These are phyloP conservation scores for Blastocystis sp. DNA, from an alignment of 352 stramenopile species.

Conservation along the genomic window DNA sequence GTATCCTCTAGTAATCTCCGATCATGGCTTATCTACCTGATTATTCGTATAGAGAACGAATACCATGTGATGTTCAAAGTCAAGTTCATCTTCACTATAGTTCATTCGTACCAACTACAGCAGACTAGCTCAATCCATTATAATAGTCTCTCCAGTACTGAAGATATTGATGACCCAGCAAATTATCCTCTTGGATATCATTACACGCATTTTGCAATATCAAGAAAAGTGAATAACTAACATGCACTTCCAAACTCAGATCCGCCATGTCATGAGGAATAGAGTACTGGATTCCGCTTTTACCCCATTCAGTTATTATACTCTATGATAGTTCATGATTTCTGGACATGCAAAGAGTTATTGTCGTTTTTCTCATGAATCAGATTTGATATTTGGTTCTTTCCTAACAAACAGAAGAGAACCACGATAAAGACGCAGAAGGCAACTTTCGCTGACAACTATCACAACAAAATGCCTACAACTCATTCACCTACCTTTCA, in stretches of 20 bases:
- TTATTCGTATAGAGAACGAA: background rate
- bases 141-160: slow-evolving; percentile 6
- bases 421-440: too few relatives aligned
- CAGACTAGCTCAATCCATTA: too few relatives aligned
- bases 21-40: background rate
- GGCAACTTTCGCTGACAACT: background rate
- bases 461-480: background rate
- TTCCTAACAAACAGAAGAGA: too few relatives aligned
- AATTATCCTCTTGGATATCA: background rate
- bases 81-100: too few relatives aligned
- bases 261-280: background rate
- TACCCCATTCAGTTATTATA: too few relatives aligned
- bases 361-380: too few relatives aligned
- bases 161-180: background rate
- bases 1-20: background rate
- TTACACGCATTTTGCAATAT: background rate
- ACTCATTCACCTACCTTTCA: background rate
- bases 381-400: too few relatives aligned
- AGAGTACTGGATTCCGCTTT: background rate
- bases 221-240: background rate
- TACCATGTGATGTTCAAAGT: background rate
- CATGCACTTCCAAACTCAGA: background rate
- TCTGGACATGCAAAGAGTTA: too few relatives aligned
- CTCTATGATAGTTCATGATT: too few relatives aligned
- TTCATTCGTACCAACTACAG: too few relatives aligned